Conservation (phyloP, 2,329 filamentous ascomycete species). For the Tolypocladium ophioglossoides region DNA sequence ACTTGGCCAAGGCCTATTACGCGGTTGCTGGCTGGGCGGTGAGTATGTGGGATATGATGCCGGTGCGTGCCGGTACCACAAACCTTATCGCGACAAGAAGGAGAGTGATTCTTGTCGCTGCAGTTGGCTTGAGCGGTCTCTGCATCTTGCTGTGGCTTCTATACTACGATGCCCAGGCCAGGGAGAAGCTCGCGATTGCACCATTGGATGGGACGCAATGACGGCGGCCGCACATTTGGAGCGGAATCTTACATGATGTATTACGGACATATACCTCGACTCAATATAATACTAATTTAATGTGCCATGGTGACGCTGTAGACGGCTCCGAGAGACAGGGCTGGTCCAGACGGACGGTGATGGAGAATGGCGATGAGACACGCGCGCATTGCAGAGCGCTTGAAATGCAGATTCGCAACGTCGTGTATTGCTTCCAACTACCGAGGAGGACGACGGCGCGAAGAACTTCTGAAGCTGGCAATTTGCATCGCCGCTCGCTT, state of each 20-base stretch:
- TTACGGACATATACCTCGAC: neutral
- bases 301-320: neutral
- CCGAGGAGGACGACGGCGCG: no score
- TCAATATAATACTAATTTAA: neutral
- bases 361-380: neutral
- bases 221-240: neutral
- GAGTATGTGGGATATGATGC: neutral
- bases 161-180: neutral
- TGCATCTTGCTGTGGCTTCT: neutral
- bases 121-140: neutral
- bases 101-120: neutral
- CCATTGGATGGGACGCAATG: neutral
- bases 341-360: neutral
- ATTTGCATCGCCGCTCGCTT: neutral
- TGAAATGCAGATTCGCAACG: neutral
- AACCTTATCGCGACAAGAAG: neutral
- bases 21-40: neutral
- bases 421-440: no score
- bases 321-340: no score
- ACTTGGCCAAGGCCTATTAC: constrained; percentile 10
- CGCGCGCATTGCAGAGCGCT: neutral
- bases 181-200: neutral
- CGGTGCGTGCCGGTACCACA: neutral
- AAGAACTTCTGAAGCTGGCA: no score
- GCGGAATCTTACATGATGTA: neutral